These are phyloP conservation scores for Candida khao-thaluensis DNA, from an alignment of 805 yeast species.

Conservation along the genomic window DNA sequence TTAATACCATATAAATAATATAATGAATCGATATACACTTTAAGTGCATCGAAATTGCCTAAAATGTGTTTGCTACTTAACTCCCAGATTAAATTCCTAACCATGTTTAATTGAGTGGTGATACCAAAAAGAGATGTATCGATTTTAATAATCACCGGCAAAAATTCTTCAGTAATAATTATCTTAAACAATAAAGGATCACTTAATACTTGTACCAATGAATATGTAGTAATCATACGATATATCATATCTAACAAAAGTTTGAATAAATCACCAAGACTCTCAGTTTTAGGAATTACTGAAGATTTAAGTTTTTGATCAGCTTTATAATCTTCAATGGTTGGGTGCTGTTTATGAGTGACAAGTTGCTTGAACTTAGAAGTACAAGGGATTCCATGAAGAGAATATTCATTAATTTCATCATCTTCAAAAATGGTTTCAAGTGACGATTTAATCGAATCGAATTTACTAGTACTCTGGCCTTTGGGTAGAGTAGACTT, in stretches of 20 bases:
- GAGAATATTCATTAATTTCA: constrained; percentile 5
- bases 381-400: constrained; percentile 10
- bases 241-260: background rate
- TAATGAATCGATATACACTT: background rate
- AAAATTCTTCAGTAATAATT: background rate
- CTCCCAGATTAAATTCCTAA: constrained; percentile 19
- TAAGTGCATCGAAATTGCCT: constrained; percentile 7
- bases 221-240: background rate
- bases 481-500: background rate
- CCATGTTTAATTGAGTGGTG: constrained; percentile 1
- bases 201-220: constrained; percentile 2
- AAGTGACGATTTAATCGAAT: constrained; percentile 3
- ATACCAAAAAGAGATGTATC: constrained; percentile 5
- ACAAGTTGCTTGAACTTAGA: constrained; percentile 10
- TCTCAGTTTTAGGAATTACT: constrained; percentile 1
- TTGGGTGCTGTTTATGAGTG: constrained; percentile 4
- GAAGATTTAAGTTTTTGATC: background rate
- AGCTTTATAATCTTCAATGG: constrained; percentile 4
- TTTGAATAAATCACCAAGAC: background rate
- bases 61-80: constrained; percentile 12
- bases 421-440: constrained; percentile 9
- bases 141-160: constrained; percentile 1
- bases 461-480: background rate
- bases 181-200: constrained; percentile 1
- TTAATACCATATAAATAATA: background rate